phyloP scores from a whole-genome alignment of 1,284 basidiomycete genomes.

The Austroboletus novae-zelandiae region DNA sequence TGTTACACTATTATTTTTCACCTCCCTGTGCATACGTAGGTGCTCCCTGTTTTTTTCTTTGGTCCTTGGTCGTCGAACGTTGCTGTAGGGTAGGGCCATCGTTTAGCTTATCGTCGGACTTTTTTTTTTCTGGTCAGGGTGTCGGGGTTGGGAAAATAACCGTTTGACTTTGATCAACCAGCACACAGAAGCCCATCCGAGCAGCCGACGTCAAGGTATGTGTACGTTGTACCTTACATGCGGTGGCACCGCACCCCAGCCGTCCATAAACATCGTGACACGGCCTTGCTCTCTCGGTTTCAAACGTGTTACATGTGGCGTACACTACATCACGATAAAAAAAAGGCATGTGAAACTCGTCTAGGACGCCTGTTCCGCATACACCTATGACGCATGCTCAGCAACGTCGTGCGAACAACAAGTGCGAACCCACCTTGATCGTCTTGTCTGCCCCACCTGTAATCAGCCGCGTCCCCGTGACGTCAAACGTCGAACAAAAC shows the following conservation, averaged over 20 bases:
- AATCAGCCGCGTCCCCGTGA: constrained; percentile 91
- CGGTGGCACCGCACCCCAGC: too few species aligned
- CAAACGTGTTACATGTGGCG: neutral
- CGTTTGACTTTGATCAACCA: constrained; percentile 1
- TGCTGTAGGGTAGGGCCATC: too few species aligned
- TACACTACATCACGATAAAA: constrained; percentile 1
- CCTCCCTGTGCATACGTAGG: too few species aligned
- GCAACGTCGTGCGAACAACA: neutral
- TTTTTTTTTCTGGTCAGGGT: neutral
- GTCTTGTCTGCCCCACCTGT: constrained; percentile 99
- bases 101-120: neutral
- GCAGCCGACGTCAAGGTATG: neutral
- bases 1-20: too few species aligned
- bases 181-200: too few species aligned
- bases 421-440: constrained; percentile 67
- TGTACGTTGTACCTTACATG: too few species aligned
- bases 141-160: neutral
- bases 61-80: too few species aligned
- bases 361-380: constrained; percentile 44
- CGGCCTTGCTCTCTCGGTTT: too few species aligned
- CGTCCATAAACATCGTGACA: too few species aligned
- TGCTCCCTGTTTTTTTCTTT: too few species aligned
- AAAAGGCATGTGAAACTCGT: too few species aligned
- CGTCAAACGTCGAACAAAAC: constrained; percentile 96
- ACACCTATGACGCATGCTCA: constrained; percentile 34